Evolutionary conservation across 2,329 filamentous ascomycete species (phyloP).

Genomic region (Ophiosphaerella narmari): DNA sequence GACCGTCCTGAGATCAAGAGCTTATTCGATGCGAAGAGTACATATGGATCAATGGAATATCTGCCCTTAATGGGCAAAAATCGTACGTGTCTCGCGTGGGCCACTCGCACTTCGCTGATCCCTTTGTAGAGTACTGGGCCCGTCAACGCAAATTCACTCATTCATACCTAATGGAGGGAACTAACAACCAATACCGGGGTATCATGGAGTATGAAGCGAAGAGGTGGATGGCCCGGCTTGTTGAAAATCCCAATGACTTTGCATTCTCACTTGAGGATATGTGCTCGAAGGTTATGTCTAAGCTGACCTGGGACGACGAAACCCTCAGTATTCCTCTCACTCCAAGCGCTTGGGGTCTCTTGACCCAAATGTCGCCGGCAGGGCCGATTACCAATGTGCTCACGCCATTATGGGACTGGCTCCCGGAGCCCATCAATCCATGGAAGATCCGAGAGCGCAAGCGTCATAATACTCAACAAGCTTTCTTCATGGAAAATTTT

Average conservation of each 20-base stretch:
- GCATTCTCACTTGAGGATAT: conserved; percentile 59
- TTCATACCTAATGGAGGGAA: conserved; percentile 54
- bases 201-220: conserved; percentile 60
- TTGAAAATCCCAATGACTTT: conserved; percentile 58
- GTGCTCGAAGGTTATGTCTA: conserved; percentile 62
- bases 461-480: conserved; percentile 59
- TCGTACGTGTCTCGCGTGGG: conserved; percentile 43
- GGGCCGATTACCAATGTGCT: conserved; percentile 63
- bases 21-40: conserved; percentile 60
- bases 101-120: conserved; percentile 11
- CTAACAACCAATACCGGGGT: conserved; percentile 52
- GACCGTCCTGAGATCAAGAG: conserved; percentile 57
- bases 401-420: conserved; percentile 58
- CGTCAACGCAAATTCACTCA: conserved; percentile 60
- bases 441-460: conserved; percentile 60
- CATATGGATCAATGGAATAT: conserved; percentile 61
- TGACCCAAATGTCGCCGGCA: conserved; percentile 63
- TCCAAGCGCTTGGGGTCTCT: conserved; percentile 59
- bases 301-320: conserved; percentile 60
- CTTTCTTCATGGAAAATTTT: conserved; percentile 58
- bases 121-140: conserved; percentile 56
- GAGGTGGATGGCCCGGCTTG: conserved; percentile 56
- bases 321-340: conserved; percentile 55
- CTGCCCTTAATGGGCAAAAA: conserved; percentile 62
- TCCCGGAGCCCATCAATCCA: conserved; percentile 57